A percentile compares a stretch with the other conserved stretches of the same genome.
Evolutionary conservation across 768 basidiomycete genomes (phyloP).

Genomic region (Serendipita sp.): DNA sequence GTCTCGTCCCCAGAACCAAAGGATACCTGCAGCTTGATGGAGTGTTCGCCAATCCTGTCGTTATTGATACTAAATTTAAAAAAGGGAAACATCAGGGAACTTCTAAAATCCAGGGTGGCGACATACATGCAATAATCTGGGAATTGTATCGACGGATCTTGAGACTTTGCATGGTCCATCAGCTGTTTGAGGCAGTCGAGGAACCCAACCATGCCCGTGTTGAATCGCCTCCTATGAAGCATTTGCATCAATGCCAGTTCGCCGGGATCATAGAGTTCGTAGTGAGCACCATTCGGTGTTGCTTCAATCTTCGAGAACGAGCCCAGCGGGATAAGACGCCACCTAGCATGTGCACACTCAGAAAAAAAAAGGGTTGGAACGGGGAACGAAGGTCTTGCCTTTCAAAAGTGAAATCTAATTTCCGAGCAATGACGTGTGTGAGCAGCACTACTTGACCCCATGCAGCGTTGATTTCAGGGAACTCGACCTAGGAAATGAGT

Average conservation of each 20-base stretch:
- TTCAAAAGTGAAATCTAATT: conserved; percentile 77
- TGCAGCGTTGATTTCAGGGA: conserved; percentile 97
- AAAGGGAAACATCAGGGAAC: not conserved
- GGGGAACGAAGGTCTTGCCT: conserved; percentile 33
- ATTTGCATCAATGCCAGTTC: conserved; percentile 78
- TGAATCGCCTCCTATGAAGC: conserved; percentile 88
- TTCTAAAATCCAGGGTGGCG: not conserved
- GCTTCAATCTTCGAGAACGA: conserved; percentile 82
- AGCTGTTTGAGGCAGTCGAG: conserved; percentile 88
- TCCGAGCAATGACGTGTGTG: conserved; percentile 78
- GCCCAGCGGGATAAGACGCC: conserved; percentile 83
- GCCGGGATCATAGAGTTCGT: conserved; percentile 89
- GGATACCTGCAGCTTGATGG: conserved; percentile 80
- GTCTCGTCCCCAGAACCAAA: conserved; percentile 60
- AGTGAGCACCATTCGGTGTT: conserved; percentile 53
- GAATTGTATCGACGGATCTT: conserved; percentile 58
- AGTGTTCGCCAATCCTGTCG: conserved; percentile 91
- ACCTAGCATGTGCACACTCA: conserved; percentile 31
- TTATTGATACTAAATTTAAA: conserved; percentile 49
- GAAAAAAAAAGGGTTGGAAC: not conserved
- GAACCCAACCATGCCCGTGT: conserved; percentile 90
- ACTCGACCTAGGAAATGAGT: conserved; percentile 47
- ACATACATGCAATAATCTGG: conserved; percentile 60
- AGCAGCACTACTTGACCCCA: conserved; percentile 94
- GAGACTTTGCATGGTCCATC: conserved; percentile 66